Evolutionary conservation across 1,284 basidiomycete genomes (phyloP), one percentile per base, ranked within the genome.

Genomic region (Coniferiporia sulphurascens): DNA sequence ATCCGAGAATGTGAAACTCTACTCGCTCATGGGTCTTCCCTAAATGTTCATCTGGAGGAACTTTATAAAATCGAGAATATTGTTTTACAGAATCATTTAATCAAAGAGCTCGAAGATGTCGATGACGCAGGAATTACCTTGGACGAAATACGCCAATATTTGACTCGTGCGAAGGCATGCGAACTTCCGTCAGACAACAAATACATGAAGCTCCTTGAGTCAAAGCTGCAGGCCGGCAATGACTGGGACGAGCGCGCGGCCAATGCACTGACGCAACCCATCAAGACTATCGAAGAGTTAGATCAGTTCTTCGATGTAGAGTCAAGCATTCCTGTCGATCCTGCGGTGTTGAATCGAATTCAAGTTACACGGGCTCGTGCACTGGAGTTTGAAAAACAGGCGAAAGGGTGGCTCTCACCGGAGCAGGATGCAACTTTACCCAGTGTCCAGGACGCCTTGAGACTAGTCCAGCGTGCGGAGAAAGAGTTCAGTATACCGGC

Each of bases 11-110:
- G 89, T 70, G 86, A 86, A 65, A 81, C 79, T 52, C 73, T 91
- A 1, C 77, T 92, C 52, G 70, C 83, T 48, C 81, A 88, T 44
- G 86, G 85, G 7, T 84, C 84, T 8, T 86, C 87, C 7, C 70
- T 93, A 58, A 92, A 92, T 63, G 87, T 94, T n/a, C 75, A 83
- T 52, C 76, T 94, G 3, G 84, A 89, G 44, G 87, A 92, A 69
- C 76, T 93, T 19, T 71, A 78, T 15, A 84, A 90, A 65, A 78
- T 95, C 15, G 87, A 89, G 72, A 86, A 84, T 70, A 85, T 91
- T 62, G 86, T 92, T 19, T 80, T 86, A 56, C 79, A 86, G 21
- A 84, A 87, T 67, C 83, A 87, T 67, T 76, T 92, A 17, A 70
- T 87, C 61, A 79, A 75, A 63, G 89, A 91, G 65, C 74, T 93